Evolutionary conservation across 176 grass and related monocot genomes (phyloP).

Genomic region (Aegilops speltoides): DNA sequence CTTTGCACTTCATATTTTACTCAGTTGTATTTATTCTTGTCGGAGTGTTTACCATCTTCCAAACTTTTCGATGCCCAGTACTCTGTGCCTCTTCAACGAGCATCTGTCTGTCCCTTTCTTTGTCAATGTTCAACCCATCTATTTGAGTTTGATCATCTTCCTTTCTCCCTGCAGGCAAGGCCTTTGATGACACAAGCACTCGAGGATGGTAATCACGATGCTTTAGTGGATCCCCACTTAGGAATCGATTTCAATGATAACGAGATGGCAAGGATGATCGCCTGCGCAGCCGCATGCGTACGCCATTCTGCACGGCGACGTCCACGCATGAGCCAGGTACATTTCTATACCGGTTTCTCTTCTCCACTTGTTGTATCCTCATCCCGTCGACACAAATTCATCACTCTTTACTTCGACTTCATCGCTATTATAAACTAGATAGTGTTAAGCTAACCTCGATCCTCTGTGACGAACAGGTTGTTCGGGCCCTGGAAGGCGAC

Average conservation of each 20-base stretch:
- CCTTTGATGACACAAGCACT: constrained; percentile 65
- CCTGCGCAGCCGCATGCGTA: constrained; percentile 84
- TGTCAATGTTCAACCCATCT: background rate
- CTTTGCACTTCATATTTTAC: background rate
- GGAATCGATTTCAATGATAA: constrained; percentile 58
- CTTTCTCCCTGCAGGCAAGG: constrained; percentile 61
- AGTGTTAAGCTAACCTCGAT: background rate
- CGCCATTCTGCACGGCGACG: constrained; percentile 72
- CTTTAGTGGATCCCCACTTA: constrained; percentile 69
- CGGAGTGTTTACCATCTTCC: background rate
- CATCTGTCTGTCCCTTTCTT: background rate
- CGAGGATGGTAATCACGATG: constrained; percentile 67
- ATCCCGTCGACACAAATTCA: background rate
- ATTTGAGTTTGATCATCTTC: background rate
- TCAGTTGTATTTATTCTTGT: background rate
- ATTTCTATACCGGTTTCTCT: background rate
- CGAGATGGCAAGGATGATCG: constrained; percentile 91
- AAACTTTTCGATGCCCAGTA: background rate
- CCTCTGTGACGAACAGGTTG: constrained; percentile 41
- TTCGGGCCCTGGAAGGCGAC: constrained; percentile 86
- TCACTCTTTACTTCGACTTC: background rate
- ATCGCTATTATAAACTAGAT: background rate
- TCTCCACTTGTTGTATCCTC: background rate
- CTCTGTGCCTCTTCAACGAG: background rate
- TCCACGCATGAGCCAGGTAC: constrained; percentile 89